Base-by-base conservation (phyloP, 306 rosid genomes). In the Trifolium repens region DNA sequence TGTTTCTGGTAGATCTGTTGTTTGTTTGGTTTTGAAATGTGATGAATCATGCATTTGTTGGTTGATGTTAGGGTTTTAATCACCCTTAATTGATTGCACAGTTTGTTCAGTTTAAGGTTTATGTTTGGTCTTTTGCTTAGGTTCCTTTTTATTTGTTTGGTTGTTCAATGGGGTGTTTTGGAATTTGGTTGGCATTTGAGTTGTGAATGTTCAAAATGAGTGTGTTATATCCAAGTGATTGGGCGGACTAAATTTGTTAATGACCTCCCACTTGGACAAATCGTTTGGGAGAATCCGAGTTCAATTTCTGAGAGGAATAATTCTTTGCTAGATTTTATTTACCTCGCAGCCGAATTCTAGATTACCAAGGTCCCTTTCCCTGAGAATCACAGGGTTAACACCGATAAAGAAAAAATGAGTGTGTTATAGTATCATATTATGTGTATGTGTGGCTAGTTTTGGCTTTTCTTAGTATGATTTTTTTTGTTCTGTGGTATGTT, bases 11-110 rank as follows among this genome's bases (percentile, higher is more conserved):
- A 67, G 84, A 84, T 84, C 82, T 66, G 59, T 40, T 8, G 69
- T 58, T 19, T 43, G 64, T 67, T 80, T 77, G 4, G 57, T 72
- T 63, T 79, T 57, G 43, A 67, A 59, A 37, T 60, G 4, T 35
- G 59, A 47, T 73, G 71, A 32, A 10, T 73, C 4, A 9, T 42
- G 11, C 4, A 11, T 43, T 73, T 78, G 32, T 69, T 69, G 63
- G 34, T 34, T 32, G 43, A 47, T 64, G 69, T 71, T 76, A 72
- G 84, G 87, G 82, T 80, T 80, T 80, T 53, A n/a, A 72, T 63
- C 34, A 17, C 50, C 16, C 13, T 26, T 49, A 78, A 4, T 32
- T 30, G 71, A 66, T 72, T 60, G 22, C 16, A 53, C 55, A 16
- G 73, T 76, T 80, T 76, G 59, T 27, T 57, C 76, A 58, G 59